Percentiles rank a stretch among this genome's conserved stretches.
Conservation (phyloP, 2,329 filamentous ascomycete genomes). For the Eutypa lata region DNA sequence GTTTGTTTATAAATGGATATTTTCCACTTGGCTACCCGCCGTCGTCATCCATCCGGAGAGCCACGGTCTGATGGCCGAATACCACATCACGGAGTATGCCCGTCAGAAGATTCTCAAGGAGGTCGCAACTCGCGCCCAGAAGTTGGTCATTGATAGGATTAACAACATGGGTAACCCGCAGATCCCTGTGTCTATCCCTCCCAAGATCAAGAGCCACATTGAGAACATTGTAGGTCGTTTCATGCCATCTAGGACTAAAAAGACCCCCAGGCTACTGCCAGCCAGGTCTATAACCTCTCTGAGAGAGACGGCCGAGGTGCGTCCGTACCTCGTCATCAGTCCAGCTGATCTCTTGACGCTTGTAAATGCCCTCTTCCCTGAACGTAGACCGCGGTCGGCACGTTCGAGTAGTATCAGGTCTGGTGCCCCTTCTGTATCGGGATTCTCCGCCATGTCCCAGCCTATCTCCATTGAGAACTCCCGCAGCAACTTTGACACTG, state of each 20-base stretch:
- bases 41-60: slow-evolving; percentile 87
- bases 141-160: slow-evolving; percentile 73
- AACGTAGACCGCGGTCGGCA: slow-evolving; percentile 61
- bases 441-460: slow-evolving; percentile 65
- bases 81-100: slow-evolving; percentile 88
- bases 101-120: slow-evolving; percentile 78
- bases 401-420: slow-evolving; percentile 62
- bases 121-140: slow-evolving; percentile 76
- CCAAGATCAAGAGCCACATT: slow-evolving; percentile 64
- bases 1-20: slow-evolving; percentile 88
- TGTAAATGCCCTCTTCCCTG: slow-evolving; percentile 80
- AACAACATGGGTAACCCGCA: slow-evolving; percentile 57
- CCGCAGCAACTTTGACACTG: slow-evolving; percentile 60
- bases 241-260: slow-evolving; percentile 47
- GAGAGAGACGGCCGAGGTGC: slow-evolving; percentile 73
- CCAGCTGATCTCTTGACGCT: slow-evolving; percentile 76
- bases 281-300: slow-evolving; percentile 70
- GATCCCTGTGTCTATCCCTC: slow-evolving; percentile 60
- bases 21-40: slow-evolving; percentile 80
- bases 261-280: slow-evolving; percentile 60
- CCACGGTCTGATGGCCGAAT: slow-evolving; percentile 75
- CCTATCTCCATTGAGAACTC: slow-evolving; percentile 60
- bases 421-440: slow-evolving; percentile 66
- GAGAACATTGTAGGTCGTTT: slow-evolving; percentile 69
- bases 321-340: slow-evolving; percentile 76